phyloP scores from a whole-genome alignment of 1,284 basidiomycete species.

The Malassezia psittaci region DNA sequence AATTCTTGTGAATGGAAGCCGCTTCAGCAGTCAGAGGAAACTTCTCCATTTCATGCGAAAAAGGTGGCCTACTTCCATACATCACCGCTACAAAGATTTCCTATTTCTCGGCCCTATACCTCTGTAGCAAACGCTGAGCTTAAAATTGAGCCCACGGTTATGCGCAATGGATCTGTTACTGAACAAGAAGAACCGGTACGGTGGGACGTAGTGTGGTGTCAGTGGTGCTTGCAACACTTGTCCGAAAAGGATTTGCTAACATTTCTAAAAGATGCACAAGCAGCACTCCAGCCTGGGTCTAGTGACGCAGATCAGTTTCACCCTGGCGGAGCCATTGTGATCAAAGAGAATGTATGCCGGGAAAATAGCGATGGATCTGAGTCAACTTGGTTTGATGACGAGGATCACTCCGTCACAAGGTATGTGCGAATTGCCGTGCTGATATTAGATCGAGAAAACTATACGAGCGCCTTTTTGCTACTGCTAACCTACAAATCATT shows the following conservation, averaged over 20 bases:
- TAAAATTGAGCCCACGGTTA: constrained; percentile 6
- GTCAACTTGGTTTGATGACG: constrained; percentile 42
- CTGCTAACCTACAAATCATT: constrained; percentile 38
- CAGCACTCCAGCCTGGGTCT: constrained; percentile 16
- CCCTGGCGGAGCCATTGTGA: constrained; percentile 31
- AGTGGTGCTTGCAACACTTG: constrained; percentile 46
- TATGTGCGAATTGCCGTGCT: not conserved
- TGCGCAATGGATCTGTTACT: not conserved
- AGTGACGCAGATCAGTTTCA: constrained; percentile 3
- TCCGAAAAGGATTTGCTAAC: constrained; percentile 39
- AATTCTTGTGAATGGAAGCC: constrained; percentile 27
- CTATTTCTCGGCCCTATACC: constrained; percentile 27
- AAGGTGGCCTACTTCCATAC: constrained; percentile 42
- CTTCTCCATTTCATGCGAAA: constrained; percentile 32
- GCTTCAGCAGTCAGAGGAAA: constrained; percentile 23
- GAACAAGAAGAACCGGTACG: constrained; percentile 22
- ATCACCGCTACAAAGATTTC: constrained; percentile 38
- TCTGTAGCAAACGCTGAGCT: not conserved
- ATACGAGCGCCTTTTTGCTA: constrained; percentile 39
- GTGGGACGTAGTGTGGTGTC: constrained; percentile 43
- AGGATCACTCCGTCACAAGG: constrained; percentile 43
- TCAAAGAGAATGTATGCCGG: constrained; percentile 45
- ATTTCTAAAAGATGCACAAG: constrained; percentile 33
- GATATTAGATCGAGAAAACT: constrained; percentile 28
- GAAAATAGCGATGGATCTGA: constrained; percentile 40